Percentiles rank a stretch among this genome's conserved stretches.
These are phyloP conservation scores for Linanthus parryae DNA, from an alignment of 148 eudicot species.

Conservation along the genomic window DNA sequence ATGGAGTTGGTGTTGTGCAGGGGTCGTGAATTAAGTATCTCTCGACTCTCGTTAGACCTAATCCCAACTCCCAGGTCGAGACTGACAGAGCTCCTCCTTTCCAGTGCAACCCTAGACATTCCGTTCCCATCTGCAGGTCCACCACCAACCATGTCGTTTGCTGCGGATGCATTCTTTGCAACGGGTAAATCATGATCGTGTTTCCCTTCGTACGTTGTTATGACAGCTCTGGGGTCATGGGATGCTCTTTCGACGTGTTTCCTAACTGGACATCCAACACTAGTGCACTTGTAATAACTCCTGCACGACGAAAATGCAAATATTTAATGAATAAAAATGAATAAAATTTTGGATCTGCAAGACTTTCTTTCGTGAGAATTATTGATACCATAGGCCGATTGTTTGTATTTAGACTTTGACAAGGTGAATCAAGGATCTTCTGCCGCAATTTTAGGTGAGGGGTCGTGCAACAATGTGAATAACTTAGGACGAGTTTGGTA, in stretches of 20 bases:
- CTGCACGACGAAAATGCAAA: background rate
- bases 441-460: too few relatives aligned
- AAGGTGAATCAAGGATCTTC: too few relatives aligned
- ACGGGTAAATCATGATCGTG: slow-evolving; percentile 20
- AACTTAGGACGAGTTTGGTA: too few relatives aligned
- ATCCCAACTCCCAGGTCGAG: slow-evolving; percentile 16
- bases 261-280: slow-evolving; percentile 21
- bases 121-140: background rate
- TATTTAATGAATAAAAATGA: too few relatives aligned
- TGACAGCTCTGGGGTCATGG: slow-evolving; percentile 26
- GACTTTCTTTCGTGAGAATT: too few relatives aligned
- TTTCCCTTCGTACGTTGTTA: slow-evolving; percentile 25
- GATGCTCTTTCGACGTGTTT: slow-evolving; percentile 31
- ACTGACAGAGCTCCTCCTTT: slow-evolving; percentile 8
- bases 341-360: background rate
- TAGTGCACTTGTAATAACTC: slow-evolving; percentile 28
- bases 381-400: too few relatives aligned
- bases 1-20: slow-evolving; percentile 20
- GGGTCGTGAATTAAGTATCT: slow-evolving; percentile 23
- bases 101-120: slow-evolving; percentile 6
- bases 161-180: slow-evolving; percentile 11
- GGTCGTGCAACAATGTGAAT: too few relatives aligned
- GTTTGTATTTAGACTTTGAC: too few relatives aligned
- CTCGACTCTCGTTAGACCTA: slow-evolving; percentile 25
- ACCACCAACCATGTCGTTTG: slow-evolving; percentile 36